phyloP scores from a whole-genome alignment of 2,329 filamentous ascomycete genomes.

The Aspergillus fructus region DNA sequence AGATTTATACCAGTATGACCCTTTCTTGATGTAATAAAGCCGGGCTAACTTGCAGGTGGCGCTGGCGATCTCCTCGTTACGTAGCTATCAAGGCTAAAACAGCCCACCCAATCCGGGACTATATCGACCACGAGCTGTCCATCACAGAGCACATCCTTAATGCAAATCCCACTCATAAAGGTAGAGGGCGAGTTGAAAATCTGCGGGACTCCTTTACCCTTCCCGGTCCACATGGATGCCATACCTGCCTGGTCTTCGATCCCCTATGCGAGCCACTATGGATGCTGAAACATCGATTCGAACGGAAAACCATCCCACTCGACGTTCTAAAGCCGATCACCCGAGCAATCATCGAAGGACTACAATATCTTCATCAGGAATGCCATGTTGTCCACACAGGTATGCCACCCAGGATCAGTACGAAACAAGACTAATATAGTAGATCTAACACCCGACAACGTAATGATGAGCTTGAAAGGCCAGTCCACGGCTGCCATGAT shows the following conservation, averaged over 20 bases:
- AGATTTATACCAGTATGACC: conserved; percentile 25
- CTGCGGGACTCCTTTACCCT: conserved; percentile 36
- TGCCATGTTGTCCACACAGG: conserved; percentile 43
- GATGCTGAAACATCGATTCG: conserved; percentile 28
- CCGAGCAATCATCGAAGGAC: conserved; percentile 35
- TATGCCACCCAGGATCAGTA: conserved; percentile 7
- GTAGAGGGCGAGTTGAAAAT: conserved; percentile 30
- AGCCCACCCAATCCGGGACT: conserved; percentile 22
- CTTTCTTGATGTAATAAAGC: fast-evolving
- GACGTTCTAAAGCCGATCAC: conserved; percentile 31
- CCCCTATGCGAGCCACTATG: conserved; percentile 36
- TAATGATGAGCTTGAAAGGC: conserved; percentile 31
- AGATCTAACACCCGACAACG: conserved; percentile 44
- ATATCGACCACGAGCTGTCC: conserved; percentile 26
- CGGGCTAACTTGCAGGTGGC: conserved; percentile 18
- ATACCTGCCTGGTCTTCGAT: conserved; percentile 38
- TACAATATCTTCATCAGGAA: conserved; percentile 40
- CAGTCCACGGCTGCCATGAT: conserved; percentile 24
- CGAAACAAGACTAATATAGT: not conserved
- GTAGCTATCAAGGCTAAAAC: conserved; percentile 36
- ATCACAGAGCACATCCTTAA: conserved; percentile 31
- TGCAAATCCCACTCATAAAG: conserved; percentile 28
- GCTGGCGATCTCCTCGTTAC: conserved; percentile 26
- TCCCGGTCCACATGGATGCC: conserved; percentile 25
- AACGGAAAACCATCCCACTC: conserved; percentile 24